Evolutionary conservation across 768 basidiomycete genomes (phyloP).

Genomic region (Mycena venus): DNA sequence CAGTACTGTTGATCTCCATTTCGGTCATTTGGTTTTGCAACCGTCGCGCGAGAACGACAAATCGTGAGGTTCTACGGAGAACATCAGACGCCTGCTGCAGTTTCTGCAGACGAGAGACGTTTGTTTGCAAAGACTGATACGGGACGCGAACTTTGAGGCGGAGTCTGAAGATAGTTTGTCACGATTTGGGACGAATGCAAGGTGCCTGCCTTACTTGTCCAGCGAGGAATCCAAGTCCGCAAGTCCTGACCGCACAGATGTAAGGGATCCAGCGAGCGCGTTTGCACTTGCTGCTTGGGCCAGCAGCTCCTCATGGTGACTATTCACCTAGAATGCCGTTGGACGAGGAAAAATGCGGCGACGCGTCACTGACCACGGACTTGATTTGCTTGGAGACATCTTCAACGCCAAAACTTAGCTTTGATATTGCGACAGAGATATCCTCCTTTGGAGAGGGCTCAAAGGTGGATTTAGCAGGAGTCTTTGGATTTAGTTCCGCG

Average conservation of each 20-base stretch:
- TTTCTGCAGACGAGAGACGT: constrained; percentile 81
- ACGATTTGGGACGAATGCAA: constrained; percentile 19
- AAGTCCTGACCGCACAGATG: constrained; percentile 76
- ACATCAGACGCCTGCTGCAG: constrained; percentile 89
- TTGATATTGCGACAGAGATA: constrained; percentile 89
- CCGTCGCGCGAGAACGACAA: constrained; percentile 85
- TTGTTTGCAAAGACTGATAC: constrained; percentile 77
- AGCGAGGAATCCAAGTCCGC: constrained; percentile 81
- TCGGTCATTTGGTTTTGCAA: constrained; percentile 90
- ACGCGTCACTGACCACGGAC: constrained; percentile 69
- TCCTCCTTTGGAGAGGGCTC: constrained; percentile 83
- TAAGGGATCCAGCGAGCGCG: constrained; percentile 78
- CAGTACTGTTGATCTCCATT: constrained; percentile 55
- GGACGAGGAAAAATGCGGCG: background rate
- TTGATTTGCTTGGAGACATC: constrained; percentile 94
- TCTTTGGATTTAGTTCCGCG: constrained; percentile 48
- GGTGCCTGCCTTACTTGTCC: constrained; percentile 71
- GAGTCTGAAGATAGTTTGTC: constrained; percentile 64
- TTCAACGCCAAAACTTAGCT: constrained; percentile 89
- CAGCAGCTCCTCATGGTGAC: constrained; percentile 87
- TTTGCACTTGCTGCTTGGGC: constrained; percentile 83
- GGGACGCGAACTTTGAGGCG: constrained; percentile 89
- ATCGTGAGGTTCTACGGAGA: constrained; percentile 86
- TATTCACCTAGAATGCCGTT: constrained; percentile 70
- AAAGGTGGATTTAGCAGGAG: constrained; percentile 48